Evolutionary conservation across 2,329 filamentous ascomycete species (phyloP).

Genomic region (Aureobasidium sp.): DNA sequence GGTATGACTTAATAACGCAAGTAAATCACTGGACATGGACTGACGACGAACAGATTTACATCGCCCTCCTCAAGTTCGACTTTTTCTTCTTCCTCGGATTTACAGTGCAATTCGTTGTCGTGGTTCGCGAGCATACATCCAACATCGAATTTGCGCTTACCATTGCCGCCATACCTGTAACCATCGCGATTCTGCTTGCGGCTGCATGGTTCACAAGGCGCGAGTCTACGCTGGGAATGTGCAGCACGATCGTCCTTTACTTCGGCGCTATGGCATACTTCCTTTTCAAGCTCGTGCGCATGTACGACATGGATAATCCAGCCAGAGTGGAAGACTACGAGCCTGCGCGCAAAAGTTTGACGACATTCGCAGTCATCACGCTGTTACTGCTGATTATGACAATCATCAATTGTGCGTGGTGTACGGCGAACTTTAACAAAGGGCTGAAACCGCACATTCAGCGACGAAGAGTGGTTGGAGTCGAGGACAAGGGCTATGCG

Average conservation of each 20-base stretch:
- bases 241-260: slow-evolving; percentile 71
- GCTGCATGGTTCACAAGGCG: slow-evolving; percentile 79
- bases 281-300: slow-evolving; percentile 94
- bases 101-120: slow-evolving; percentile 94
- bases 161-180: slow-evolving; percentile 81
- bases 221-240: slow-evolving; percentile 75
- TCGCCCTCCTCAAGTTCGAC: slow-evolving; percentile 95
- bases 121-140: slow-evolving; percentile 66
- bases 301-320: slow-evolving; percentile 59
- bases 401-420: slow-evolving; percentile 78
- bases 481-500: slow-evolving; percentile 42
- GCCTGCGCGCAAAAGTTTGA: slow-evolving; percentile 77
- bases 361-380: slow-evolving; percentile 89
- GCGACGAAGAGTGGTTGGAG: slow-evolving; percentile 44
- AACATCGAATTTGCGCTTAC: slow-evolving; percentile 79
- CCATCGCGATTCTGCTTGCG: slow-evolving; percentile 76
- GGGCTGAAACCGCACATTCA: slow-evolving; percentile 83
- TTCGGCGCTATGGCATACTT: slow-evolving; percentile 89
- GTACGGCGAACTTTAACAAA: slow-evolving; percentile 82
- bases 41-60: slow-evolving; percentile 68
- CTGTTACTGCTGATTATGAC: slow-evolving; percentile 83
- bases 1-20: slow-evolving; percentile 47
- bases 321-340: slow-evolving; percentile 53
- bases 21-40: slow-evolving; percentile 12
- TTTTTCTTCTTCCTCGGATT: slow-evolving; percentile 99